Evolutionary conservation across 2,329 filamentous ascomycete species (phyloP).

Genomic region (Phaeosphaeriaceae sp.): DNA sequence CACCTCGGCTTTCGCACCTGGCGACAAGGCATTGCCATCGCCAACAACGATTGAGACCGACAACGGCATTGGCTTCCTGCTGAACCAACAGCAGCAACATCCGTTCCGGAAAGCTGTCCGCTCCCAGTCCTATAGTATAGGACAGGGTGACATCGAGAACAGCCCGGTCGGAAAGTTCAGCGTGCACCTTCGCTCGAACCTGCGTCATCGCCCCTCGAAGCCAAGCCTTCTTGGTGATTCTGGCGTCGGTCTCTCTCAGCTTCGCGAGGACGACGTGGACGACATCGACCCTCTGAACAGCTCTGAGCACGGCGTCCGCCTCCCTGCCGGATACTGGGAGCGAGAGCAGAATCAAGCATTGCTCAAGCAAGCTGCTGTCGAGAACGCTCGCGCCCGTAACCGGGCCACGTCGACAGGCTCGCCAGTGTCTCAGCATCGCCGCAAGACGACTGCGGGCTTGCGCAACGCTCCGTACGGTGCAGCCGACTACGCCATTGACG

Average conservation of each 20-base stretch:
- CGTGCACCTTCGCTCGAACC: conserved; percentile 54
- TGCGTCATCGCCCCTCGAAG: conserved; percentile 82
- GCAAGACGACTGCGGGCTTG: conserved; percentile 55
- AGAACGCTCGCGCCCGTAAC: conserved; percentile 44
- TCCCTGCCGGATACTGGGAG: conserved; percentile 43
- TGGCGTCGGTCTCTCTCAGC: conserved; percentile 35
- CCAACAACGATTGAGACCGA: conserved; percentile 56
- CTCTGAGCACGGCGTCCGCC: conserved; percentile 58
- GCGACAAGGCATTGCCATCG: conserved; percentile 33
- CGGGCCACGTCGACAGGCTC: conserved; percentile 38
- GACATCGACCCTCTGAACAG: conserved; percentile 70
- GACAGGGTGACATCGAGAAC: conserved; percentile 72
- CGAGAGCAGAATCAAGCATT: conserved; percentile 41
- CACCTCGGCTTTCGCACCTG: conserved; percentile 33
- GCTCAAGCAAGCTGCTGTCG: conserved; percentile 46
- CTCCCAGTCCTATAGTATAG: conserved; percentile 96
- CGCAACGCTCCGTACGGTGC: conserved; percentile 67
- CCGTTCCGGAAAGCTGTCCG: conserved; percentile 92
- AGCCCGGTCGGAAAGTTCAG: conserved; percentile 56
- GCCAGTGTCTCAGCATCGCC: conserved; percentile 34
- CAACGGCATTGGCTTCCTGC: conserved; percentile 47
- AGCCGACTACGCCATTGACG: conserved; percentile 75
- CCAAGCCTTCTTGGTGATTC: conserved; percentile 75
- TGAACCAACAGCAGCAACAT: conserved; percentile 69
- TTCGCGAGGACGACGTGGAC: conserved; percentile 58